A percentile compares a stretch with the other conserved stretches of the same genome.
phyloP scores from a whole-genome alignment of 2,329 filamentous ascomycete species.

The Shiraia bambusicola region DNA sequence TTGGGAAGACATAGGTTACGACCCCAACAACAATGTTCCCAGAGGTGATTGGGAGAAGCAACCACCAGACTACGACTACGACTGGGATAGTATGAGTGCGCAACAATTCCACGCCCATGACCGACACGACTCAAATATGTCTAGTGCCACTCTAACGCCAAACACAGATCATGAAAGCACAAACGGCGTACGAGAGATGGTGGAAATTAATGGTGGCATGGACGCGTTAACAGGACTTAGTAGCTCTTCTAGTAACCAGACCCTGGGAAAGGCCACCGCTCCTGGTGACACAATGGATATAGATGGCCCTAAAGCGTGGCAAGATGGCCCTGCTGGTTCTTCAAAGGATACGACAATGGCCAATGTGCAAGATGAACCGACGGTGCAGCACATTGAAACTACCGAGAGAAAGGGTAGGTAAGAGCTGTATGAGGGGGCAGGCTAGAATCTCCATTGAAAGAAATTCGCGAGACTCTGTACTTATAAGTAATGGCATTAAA shows the following conservation, averaged over 20 bases:
- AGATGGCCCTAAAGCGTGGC: slow-evolving; percentile 8
- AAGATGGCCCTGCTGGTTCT: slow-evolving; percentile 6
- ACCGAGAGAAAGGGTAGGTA: slow-evolving; percentile 28
- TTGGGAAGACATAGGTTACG: slow-evolving; percentile 18
- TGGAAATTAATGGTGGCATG: slow-evolving; percentile 28
- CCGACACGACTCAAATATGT: slow-evolving; percentile 20
- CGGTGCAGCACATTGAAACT: slow-evolving; percentile 27
- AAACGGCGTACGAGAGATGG: slow-evolving; percentile 23
- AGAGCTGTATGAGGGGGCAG: not conserved
- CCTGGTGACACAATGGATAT: slow-evolving; percentile 26
- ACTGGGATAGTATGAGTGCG: slow-evolving; percentile 25
- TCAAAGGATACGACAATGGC: slow-evolving; percentile 26
- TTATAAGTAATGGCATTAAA: no score
- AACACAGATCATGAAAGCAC: slow-evolving; percentile 34
- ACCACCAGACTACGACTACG: slow-evolving; percentile 15
- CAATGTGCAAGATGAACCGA: slow-evolving; percentile 17
- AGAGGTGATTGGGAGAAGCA: slow-evolving; percentile 23
- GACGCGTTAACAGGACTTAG: slow-evolving; percentile 17
- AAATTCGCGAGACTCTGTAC: no score
- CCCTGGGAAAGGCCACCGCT: slow-evolving; percentile 21
- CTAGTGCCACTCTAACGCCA: slow-evolving; percentile 37
- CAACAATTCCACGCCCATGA: slow-evolving; percentile 18
- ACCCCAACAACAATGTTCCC: slow-evolving; percentile 3
- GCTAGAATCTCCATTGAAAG: no score
- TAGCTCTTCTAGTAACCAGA: slow-evolving; percentile 20